Percentiles rank a stretch among this genome's conserved stretches.
Conservation (phyloP, 768 basidiomycete genomes). For the Lenzites betulinus region DNA sequence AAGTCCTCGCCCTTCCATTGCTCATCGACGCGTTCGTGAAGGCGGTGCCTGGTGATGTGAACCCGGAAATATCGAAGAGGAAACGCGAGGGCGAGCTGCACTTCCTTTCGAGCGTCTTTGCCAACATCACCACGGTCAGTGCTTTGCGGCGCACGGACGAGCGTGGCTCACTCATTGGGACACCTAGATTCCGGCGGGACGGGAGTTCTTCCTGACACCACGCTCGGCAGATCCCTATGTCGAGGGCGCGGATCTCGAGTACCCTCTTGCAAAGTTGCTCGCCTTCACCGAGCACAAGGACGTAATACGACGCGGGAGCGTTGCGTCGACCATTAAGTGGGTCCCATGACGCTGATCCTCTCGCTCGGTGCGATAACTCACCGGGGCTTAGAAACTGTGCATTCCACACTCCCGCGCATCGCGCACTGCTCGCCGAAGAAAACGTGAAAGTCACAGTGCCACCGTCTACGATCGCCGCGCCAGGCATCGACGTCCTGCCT, state of each 20-base stretch:
- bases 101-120: slow-evolving; percentile 93
- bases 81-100: slow-evolving; percentile 78
- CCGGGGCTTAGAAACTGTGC: slow-evolving; percentile 67
- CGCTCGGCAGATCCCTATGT: slow-evolving; percentile 51
- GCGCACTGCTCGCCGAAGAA: slow-evolving; percentile 71
- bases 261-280: slow-evolving; percentile 80
- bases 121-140: slow-evolving; percentile 83
- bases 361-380: slow-evolving; percentile 14
- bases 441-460: slow-evolving; percentile 53
- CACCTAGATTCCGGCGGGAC: slow-evolving; percentile 74
- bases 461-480: slow-evolving; percentile 56
- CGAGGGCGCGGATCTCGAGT: slow-evolving; percentile 56
- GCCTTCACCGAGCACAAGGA: slow-evolving; percentile 90
- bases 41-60: slow-evolving; percentile 58
- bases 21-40: slow-evolving; percentile 90
- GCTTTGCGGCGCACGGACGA: too few relatives aligned
- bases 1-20: slow-evolving; percentile 70
- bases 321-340: slow-evolving; percentile 86
- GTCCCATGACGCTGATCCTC: not conserved
- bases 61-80: slow-evolving; percentile 48
- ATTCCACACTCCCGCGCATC: slow-evolving; percentile 69
- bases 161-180: too few relatives aligned
- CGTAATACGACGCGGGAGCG: slow-evolving; percentile 83
- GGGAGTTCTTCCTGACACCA: slow-evolving; percentile 80
- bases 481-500: slow-evolving; percentile 84